Evolutionary conservation across 106 monocot genomes (phyloP).

Genomic region (Acorus gramineus): DNA sequence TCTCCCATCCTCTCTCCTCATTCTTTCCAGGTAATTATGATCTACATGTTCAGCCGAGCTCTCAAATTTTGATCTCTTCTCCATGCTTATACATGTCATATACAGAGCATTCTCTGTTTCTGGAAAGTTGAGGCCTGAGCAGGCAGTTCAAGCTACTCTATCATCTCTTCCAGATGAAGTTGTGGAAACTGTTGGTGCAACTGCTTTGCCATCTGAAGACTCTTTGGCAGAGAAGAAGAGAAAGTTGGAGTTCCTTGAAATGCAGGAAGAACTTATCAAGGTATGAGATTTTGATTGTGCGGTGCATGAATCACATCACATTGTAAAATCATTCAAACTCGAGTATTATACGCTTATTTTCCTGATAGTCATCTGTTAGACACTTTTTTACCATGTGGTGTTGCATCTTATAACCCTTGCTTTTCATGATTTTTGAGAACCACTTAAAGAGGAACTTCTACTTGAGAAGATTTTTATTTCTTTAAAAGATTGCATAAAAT

Average conservation of each 20-base stretch:
- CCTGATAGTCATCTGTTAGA: too few relatives aligned
- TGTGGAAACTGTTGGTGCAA: slow-evolving; percentile 83
- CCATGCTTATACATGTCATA: slow-evolving; percentile 3
- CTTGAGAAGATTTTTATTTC: too few relatives aligned
- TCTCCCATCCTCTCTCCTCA: slow-evolving; percentile 86
- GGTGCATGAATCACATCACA: too few relatives aligned
- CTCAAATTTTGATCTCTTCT: neutral
- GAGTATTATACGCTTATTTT: too few relatives aligned
- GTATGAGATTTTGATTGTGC: slow-evolving; percentile 7
- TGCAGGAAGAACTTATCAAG: slow-evolving; percentile 99
- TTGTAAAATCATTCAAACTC: too few relatives aligned
- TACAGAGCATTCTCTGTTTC: slow-evolving; percentile 80
- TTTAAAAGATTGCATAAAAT: too few relatives aligned
- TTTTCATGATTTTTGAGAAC: neutral
- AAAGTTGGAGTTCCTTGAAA: slow-evolving; percentile 91
- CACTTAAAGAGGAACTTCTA: too few relatives aligned
- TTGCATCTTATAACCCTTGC: neutral
- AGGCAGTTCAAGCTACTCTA: slow-evolving; percentile 86
- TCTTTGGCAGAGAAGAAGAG: slow-evolving; percentile 89
- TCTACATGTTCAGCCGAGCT: neutral
- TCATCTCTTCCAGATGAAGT: slow-evolving; percentile 98
- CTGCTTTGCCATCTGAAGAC: slow-evolving; percentile 90
- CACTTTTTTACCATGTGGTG: too few relatives aligned
- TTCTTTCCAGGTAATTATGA: slow-evolving; percentile 74
- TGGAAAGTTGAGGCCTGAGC: slow-evolving; percentile 88